A percentile compares a stretch with the other conserved stretches of the same genome.
These are phyloP conservation scores for Symbiotaphrina buchneri DNA, from an alignment of 495 filamentous ascomycete species.

Conservation along the genomic window DNA sequence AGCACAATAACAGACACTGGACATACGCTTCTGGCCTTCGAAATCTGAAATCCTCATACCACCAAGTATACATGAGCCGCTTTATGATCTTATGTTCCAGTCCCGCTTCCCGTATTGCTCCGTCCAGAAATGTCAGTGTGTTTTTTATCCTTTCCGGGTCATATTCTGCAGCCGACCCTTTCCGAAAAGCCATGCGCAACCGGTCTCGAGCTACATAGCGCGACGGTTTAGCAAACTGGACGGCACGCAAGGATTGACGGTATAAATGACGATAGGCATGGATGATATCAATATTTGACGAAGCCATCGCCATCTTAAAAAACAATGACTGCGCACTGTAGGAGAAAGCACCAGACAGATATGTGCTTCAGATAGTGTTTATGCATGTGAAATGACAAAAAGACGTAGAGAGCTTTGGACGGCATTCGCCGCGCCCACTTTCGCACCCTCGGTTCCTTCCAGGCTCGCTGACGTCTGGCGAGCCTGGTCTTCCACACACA, in stretches of 20 bases:
- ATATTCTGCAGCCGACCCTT: conserved; percentile 23
- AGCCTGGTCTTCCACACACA: no score
- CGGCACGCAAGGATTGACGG: conserved; percentile 46
- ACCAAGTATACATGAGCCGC: conserved; percentile 23
- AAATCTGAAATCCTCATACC: no score
- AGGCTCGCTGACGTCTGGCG: no score
- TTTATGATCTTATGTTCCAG: conserved; percentile 66
- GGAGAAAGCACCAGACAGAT: conserved; percentile 1
- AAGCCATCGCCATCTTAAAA: conserved; percentile 5
- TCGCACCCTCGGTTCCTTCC: no score
- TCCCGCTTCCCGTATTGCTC: conserved; percentile 38
- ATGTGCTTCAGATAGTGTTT: no score
- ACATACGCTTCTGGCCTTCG: no score
- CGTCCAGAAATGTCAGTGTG: conserved; percentile 55
- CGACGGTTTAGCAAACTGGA: conserved; percentile 59
- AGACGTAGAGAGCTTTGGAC: no score
- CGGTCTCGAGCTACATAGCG: conserved; percentile 40
- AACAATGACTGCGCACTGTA: conserved; percentile 1
- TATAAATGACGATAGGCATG: conserved; percentile 65
- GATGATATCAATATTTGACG: conserved; percentile 22
- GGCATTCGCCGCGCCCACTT: no score
- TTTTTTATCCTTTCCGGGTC: conserved; percentile 37
- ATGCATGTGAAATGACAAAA: no score
- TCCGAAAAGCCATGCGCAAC: conserved; percentile 51
- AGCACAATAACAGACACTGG: no score